Base-by-base conservation (phyloP, 768 basidiomycete genomes). In the Hortiboletus campestris region DNA sequence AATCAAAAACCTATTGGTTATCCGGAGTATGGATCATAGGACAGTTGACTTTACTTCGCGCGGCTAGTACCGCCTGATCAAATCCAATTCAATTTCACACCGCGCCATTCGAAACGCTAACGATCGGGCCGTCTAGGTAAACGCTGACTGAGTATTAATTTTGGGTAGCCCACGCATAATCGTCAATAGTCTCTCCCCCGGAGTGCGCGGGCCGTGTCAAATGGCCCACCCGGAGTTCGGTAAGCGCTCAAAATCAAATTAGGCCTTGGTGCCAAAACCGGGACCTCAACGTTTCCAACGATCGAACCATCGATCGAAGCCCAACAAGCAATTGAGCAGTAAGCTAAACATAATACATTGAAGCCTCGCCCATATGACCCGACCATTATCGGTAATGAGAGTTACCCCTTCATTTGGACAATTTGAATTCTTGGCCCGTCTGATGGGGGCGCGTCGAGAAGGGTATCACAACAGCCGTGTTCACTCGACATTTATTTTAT, bases 381-480 rank as follows among this genome's bases (percentile, higher is more conserved):
- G 39, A 31, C 46, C 44, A 38, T 60, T 53, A 45, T 32, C 2
- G 42, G 36, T n/a, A 25, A 56, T 35, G 46, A 46, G 28, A 38
- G n/a, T 14, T 47, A 29, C 55, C 44, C 25, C 19, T 46, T 39
- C 35, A 59, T 58, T 51, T 56, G 28, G 65, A 34, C 2, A 36
- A 46, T 57, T 51, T 46, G 53, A 45, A 45, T 55, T 46, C 31
- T 17, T 40, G 28, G 32, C 41, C 6, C 31, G 28, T 56, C 43
- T 46, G 46, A 42, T 41, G 16, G 16, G 22, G 36, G 55, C 64
- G 58, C 62, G 58, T 60, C 63, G 63, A 60, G 53, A 40, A 55
- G 39, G 36, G 17, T 2, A 52, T 44, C 39, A 46, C n/a, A 45
- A 25, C 42, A 29, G 12, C 50, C 25, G 38, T 48, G 51, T 52